Percentiles rank a stretch among this genome's conserved stretches.
These are phyloP conservation scores for Trametes coccinea DNA, from an alignment of 768 basidiomycete genomes.

Conservation along the genomic window DNA sequence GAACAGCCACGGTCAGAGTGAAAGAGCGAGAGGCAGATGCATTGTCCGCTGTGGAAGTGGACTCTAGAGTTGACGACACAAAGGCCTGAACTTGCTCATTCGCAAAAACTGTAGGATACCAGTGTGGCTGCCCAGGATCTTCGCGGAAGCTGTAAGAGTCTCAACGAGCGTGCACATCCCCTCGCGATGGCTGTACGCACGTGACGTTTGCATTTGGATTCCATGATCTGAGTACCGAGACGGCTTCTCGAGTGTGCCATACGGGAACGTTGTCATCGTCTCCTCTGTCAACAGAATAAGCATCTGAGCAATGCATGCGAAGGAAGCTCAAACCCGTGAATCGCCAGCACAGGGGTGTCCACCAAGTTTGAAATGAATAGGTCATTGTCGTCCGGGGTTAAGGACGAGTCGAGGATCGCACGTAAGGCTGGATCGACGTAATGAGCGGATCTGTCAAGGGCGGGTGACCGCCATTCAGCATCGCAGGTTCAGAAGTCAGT, in stretches of 20 bases:
- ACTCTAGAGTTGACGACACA: constrained; percentile 39
- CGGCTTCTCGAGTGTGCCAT: constrained; percentile 75
- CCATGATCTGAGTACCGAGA: constrained; percentile 61
- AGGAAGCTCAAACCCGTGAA: constrained; percentile 61
- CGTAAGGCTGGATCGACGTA: constrained; percentile 76
- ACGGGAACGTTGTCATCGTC: constrained; percentile 85
- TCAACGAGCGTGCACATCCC: background rate
- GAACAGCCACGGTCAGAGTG: constrained; percentile 72
- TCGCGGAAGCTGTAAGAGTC: constrained; percentile 52
- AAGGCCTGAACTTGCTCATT: constrained; percentile 59
- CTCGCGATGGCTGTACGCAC: constrained; percentile 37
- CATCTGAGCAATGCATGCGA: constrained; percentile 23
- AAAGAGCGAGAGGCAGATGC: constrained; percentile 39
- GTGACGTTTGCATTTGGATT: constrained; percentile 49
- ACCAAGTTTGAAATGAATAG: constrained; percentile 78
- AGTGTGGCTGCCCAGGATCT: constrained; percentile 63
- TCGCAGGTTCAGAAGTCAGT: background rate
- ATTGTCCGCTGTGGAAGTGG: background rate
- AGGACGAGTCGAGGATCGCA: constrained; percentile 68
- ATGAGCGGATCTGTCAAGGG: constrained; percentile 55
- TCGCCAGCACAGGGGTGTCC: constrained; percentile 65
- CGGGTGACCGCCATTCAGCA: background rate
- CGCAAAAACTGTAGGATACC: constrained; percentile 63
- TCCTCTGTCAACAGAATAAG: constrained; percentile 45
- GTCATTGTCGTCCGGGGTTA: constrained; percentile 88